Percentiles rank a stretch among this genome's conserved stretches.
Evolutionary conservation across 768 basidiomycete genomes (phyloP).

Genomic region (Amanita molliuscula): DNA sequence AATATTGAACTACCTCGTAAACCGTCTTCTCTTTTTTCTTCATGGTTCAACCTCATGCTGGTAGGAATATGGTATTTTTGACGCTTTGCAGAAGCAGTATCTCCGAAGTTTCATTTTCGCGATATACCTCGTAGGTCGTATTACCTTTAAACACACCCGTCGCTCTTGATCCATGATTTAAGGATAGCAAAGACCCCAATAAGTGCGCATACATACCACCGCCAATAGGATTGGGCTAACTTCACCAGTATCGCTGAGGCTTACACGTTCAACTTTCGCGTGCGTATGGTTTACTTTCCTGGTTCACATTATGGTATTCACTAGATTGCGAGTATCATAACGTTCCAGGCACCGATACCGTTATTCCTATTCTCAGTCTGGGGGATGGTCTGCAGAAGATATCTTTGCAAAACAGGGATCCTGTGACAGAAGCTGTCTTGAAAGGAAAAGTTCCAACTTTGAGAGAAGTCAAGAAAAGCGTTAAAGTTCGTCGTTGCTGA

Average conservation of each 20-base stretch:
- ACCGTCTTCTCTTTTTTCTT: neutral
- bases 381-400: conserved; percentile 28
- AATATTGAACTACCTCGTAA: conserved; percentile 67
- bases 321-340: conserved; percentile 47
- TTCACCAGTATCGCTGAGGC: conserved; percentile 67
- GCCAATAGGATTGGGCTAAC: neutral
- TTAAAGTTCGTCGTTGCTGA: conserved; percentile 42
- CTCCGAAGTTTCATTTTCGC: conserved; percentile 80
- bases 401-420: conserved; percentile 28
- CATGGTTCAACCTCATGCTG: neutral
- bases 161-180: conserved; percentile 1
- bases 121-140: conserved; percentile 58
- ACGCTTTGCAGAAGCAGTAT: conserved; percentile 78
- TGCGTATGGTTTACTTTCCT: conserved; percentile 15
- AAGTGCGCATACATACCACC: conserved; percentile 37
- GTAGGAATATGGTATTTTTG: conserved; percentile 80
- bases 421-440: conserved; percentile 46
- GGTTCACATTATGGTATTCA: neutral
- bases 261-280: conserved; percentile 82
- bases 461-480: conserved; percentile 71
- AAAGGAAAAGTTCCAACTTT: conserved; percentile 61
- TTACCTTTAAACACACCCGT: neutral
- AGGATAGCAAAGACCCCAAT: conserved; percentile 81
- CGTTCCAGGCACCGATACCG: conserved; percentile 45
- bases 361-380: conserved; percentile 67